A percentile compares a stretch with the other conserved stretches of the same genome.
These are phyloP conservation scores for Psidium friedrichsthalianum DNA, from an alignment of 345 rosid species.

Conservation along the genomic window DNA sequence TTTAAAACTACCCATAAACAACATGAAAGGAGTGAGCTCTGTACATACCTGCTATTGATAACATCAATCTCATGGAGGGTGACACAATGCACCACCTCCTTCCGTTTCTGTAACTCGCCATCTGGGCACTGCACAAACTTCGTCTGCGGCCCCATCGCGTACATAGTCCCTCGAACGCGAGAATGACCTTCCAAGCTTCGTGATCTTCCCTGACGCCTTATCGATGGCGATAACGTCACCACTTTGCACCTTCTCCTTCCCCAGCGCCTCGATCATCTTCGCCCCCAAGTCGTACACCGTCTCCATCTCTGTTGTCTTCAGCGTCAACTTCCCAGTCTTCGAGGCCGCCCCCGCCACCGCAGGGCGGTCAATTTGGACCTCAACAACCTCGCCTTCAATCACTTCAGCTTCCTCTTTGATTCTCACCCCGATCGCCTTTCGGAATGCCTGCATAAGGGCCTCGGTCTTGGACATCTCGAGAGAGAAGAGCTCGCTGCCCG, in stretches of 20 bases:
- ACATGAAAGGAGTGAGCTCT: not conserved
- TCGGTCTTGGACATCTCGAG: conserved; percentile 93
- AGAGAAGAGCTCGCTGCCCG: conserved; percentile 84
- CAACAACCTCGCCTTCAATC: conserved; percentile 92
- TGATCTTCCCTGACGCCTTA: conserved; percentile 81
- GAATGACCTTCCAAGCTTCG: conserved; percentile 85
- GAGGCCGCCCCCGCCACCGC: conserved; percentile 74
- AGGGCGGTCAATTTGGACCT: conserved; percentile 76
- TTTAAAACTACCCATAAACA: not conserved
- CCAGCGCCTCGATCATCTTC: conserved; percentile 85
- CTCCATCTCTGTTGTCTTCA: conserved; percentile 98
- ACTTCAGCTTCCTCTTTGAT: conserved; percentile 89
- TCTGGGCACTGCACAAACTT: conserved; percentile 97
- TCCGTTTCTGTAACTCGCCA: conserved; percentile 94
- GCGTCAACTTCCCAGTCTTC: conserved; percentile 79
- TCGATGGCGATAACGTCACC: conserved; percentile 92
- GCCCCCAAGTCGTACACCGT: conserved; percentile 78
- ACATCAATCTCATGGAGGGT: conserved; percentile 97
- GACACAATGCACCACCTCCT: conserved; percentile 93
- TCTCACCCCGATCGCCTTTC: conserved; percentile 82
- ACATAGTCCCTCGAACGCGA: conserved; percentile 89
- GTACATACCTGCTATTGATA: conserved; percentile 78
- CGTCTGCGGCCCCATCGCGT: conserved; percentile 92
- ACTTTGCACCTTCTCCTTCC: conserved; percentile 89
- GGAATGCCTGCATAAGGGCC: conserved; percentile 75